phyloP scores from a whole-genome alignment of 176 grass and related monocot species.

The Rhynchospora breviuscula region DNA sequence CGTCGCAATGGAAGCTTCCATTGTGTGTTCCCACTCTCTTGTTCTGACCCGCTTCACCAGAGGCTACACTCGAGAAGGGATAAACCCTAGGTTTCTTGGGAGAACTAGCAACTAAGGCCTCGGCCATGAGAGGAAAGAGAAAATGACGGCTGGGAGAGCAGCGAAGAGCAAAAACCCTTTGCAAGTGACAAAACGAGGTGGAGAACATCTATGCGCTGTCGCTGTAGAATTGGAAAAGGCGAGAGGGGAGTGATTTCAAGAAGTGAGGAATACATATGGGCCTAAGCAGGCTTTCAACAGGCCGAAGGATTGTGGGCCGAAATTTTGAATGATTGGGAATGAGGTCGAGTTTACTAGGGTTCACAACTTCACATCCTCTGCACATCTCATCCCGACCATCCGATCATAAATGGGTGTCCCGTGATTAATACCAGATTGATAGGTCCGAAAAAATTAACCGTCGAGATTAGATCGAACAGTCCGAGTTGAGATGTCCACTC shows the following conservation, averaged over 20 bases:
- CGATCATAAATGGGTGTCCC: too few species aligned
- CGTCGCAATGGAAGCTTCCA: slow-evolving; percentile 98
- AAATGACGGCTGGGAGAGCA: slow-evolving; percentile 30
- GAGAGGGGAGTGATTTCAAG: neutral
- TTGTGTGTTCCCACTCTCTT: slow-evolving; percentile 91
- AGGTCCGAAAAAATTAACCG: too few species aligned
- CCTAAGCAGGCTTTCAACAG: too few species aligned
- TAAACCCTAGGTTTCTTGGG: slow-evolving; percentile 51
- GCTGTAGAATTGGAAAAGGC: neutral
- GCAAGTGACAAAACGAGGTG: slow-evolving; percentile 19
- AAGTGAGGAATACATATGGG: too few species aligned
- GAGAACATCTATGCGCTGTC: slow-evolving; percentile 7
- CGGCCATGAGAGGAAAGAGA: slow-evolving; percentile 46
- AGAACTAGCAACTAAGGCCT: slow-evolving; percentile 25
- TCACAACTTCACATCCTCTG: too few species aligned
- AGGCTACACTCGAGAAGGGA: slow-evolving; percentile 33
- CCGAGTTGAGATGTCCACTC: too few species aligned
- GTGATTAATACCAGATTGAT: too few species aligned
- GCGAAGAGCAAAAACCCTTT: slow-evolving; percentile 47
- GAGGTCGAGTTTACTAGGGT: too few species aligned
- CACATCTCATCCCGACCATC: too few species aligned
- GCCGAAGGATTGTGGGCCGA: too few species aligned
- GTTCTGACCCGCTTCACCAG: slow-evolving; percentile 29
- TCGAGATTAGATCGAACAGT: too few species aligned
- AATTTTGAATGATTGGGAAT: too few species aligned